Evolutionary conservation across 2,329 filamentous ascomycete genomes (phyloP).

Genomic region (Chalara sp.): DNA sequence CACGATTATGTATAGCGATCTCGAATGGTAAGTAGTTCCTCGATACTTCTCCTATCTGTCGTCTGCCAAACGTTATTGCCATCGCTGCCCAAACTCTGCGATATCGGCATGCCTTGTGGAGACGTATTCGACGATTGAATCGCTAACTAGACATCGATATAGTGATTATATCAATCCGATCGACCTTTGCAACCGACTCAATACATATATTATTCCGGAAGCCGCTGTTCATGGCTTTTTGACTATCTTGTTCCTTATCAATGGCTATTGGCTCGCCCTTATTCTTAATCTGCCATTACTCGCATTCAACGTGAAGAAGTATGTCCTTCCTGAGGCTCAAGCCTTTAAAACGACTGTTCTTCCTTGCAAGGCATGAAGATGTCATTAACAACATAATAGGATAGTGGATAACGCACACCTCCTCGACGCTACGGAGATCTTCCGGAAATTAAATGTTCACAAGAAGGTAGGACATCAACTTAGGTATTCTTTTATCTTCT

Average conservation of each 20-base stretch:
- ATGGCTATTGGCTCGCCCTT: conserved; percentile 95
- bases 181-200: conserved; percentile 99
- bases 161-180: conserved; percentile 99
- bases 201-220: conserved; percentile 99
- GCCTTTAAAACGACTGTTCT: no score
- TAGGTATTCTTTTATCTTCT: not conserved
- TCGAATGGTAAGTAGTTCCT: conserved; percentile 74
- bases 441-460: conserved; percentile 97
- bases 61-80: no score
- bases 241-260: conserved; percentile 93
- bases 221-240: conserved; percentile 94
- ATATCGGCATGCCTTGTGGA: no score
- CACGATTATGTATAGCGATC: conserved; percentile 99
- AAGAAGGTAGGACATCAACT: conserved; percentile 67
- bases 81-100: no score
- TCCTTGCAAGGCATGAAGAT: no score
- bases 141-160: conserved; percentile 3
- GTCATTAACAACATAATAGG: conserved; percentile 44
- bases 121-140: no score
- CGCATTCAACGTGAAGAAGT: conserved; percentile 98
- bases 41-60: no score
- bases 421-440: conserved; percentile 96
- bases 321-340: conserved; percentile 33
- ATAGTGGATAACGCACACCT: conserved; percentile 97
- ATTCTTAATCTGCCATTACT: conserved; percentile 87